These are phyloP conservation scores for Leccinum boreale DNA, from an alignment of 768 basidiomycete species.

Conservation along the genomic window DNA sequence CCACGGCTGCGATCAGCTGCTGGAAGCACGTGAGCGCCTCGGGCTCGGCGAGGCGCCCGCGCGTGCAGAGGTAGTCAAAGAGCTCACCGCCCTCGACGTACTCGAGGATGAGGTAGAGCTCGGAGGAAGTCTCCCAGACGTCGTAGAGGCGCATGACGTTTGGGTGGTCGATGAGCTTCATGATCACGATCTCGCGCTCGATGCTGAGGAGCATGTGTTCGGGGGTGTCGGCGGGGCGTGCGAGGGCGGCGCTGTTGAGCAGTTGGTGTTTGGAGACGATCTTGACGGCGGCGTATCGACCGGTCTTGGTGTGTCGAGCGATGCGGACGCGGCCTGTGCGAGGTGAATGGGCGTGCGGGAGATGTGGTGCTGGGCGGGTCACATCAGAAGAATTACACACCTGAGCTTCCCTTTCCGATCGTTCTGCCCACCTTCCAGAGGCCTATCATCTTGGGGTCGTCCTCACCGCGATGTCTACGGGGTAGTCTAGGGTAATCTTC, in stretches of 20 bases:
- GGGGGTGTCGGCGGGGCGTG: slow-evolving; percentile 63
- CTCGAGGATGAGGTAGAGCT: slow-evolving; percentile 90
- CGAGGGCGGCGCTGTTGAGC: slow-evolving; percentile 54
- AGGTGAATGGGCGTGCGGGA: neutral
- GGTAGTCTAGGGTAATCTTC: slow-evolving; percentile 30
- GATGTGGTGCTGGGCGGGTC: neutral
- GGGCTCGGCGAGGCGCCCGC: slow-evolving; percentile 62
- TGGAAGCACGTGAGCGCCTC: slow-evolving; percentile 89
- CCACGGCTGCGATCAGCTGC: slow-evolving; percentile 87
- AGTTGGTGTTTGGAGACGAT: slow-evolving; percentile 79
- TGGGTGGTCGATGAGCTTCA: slow-evolving; percentile 96
- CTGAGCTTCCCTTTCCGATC: slow-evolving; percentile 80
- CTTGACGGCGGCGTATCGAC: slow-evolving; percentile 90
- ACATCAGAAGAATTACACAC: slow-evolving; percentile 34
- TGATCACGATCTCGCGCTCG: slow-evolving; percentile 93
- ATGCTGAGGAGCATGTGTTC: slow-evolving; percentile 78
- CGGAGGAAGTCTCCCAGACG: slow-evolving; percentile 91
- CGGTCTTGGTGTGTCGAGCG: slow-evolving; percentile 83
- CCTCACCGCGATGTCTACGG: slow-evolving; percentile 27
- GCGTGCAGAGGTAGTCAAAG: slow-evolving; percentile 85
- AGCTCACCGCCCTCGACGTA: slow-evolving; percentile 94
- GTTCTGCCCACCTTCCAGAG: slow-evolving; percentile 82
- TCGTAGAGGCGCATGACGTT: slow-evolving; percentile 94
- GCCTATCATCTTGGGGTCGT: slow-evolving; percentile 69
- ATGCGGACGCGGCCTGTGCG: slow-evolving; percentile 81